Evolutionary conservation across 352 stramenopile species (phyloP).

Genomic region (Phytopythium kandeliae): DNA sequence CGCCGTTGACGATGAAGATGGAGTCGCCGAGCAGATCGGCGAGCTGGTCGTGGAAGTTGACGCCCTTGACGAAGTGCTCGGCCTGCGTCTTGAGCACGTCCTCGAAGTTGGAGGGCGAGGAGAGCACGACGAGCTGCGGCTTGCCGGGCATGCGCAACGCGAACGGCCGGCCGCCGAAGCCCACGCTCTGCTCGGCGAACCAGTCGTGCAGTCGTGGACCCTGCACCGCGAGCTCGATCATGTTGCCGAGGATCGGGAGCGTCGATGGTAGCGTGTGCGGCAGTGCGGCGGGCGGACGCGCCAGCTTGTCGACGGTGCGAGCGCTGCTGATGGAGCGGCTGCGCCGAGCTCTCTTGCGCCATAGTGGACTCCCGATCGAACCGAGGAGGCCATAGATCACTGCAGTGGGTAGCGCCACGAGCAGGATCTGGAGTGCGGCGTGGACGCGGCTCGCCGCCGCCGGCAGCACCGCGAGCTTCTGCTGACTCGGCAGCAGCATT

Average conservation of each 20-base stretch:
- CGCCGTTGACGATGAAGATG: conserved; percentile 67
- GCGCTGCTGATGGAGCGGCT: conserved; percentile 3
- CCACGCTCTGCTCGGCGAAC: conserved; percentile 21
- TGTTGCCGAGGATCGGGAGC: conserved; percentile 24
- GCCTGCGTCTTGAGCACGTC: conserved; percentile 62
- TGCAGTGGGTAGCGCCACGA: neutral
- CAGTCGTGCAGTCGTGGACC: conserved; percentile 26
- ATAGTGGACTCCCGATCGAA: neutral
- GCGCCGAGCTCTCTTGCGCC: neutral
- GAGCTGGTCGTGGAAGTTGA: conserved; percentile 30
- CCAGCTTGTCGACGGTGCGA: too few species aligned
- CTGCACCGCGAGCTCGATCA: conserved; percentile 15
- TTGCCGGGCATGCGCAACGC: conserved; percentile 14
- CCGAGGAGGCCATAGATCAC: neutral
- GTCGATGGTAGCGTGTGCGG: conserved; percentile 15
- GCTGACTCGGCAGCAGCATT: conserved; percentile 1
- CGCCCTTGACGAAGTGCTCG: conserved; percentile 70
- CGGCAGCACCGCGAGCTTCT: neutral
- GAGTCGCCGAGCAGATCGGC: conserved; percentile 59
- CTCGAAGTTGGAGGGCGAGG: conserved; percentile 30
- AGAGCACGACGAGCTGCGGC: conserved; percentile 18
- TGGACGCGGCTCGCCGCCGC: neutral
- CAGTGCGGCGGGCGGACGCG: too few species aligned
- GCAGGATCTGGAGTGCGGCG: neutral
- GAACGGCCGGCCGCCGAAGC: conserved; percentile 13